These are phyloP conservation scores for Pouteria campechiana DNA, from an alignment of 179 eudicot genomes.

Conservation along the genomic window DNA sequence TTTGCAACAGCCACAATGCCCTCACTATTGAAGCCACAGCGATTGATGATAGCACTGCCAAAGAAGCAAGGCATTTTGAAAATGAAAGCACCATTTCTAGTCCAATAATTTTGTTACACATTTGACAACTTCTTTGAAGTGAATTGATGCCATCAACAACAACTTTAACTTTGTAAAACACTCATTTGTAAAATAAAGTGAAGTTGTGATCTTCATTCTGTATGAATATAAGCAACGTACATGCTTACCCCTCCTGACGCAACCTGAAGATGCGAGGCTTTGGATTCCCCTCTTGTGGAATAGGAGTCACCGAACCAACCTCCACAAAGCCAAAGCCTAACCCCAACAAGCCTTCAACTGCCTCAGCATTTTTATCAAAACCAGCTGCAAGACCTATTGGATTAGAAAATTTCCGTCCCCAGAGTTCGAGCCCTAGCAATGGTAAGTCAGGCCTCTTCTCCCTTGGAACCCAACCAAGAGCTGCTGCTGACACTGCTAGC, in stretches of 20 bases:
- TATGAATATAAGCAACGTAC: slow-evolving; percentile 13
- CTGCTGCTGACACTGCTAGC: slow-evolving; percentile 78
- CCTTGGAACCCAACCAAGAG: slow-evolving; percentile 96
- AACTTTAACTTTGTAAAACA: too few relatives aligned
- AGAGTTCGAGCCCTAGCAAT: slow-evolving; percentile 73
- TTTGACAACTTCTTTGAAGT: too few relatives aligned
- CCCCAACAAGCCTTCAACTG: slow-evolving; percentile 95
- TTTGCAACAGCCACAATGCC: slow-evolving; percentile 96
- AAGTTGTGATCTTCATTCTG: too few relatives aligned
- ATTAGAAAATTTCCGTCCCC: slow-evolving; percentile 96
- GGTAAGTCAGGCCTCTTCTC: slow-evolving; percentile 87
- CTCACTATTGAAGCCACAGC: slow-evolving; percentile 97
- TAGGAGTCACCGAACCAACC: slow-evolving; percentile 95
- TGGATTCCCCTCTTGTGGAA: slow-evolving; percentile 94
- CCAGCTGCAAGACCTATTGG: slow-evolving; percentile 98
- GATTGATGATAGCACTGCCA: slow-evolving; percentile 88
- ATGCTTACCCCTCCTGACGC: slow-evolving; percentile 71
- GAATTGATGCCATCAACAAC: too few relatives aligned
- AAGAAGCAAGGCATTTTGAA: slow-evolving; percentile 3
- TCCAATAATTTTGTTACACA: too few relatives aligned
- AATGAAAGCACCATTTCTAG: too few relatives aligned
- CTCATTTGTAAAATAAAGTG: too few relatives aligned
- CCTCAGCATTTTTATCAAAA: slow-evolving; percentile 98
- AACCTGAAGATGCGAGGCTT: slow-evolving; percentile 97
- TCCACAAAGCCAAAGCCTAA: slow-evolving; percentile 94